Evolutionary conservation across 345 rosid genomes (phyloP).

Genomic region (Kandelia obovata): DNA sequence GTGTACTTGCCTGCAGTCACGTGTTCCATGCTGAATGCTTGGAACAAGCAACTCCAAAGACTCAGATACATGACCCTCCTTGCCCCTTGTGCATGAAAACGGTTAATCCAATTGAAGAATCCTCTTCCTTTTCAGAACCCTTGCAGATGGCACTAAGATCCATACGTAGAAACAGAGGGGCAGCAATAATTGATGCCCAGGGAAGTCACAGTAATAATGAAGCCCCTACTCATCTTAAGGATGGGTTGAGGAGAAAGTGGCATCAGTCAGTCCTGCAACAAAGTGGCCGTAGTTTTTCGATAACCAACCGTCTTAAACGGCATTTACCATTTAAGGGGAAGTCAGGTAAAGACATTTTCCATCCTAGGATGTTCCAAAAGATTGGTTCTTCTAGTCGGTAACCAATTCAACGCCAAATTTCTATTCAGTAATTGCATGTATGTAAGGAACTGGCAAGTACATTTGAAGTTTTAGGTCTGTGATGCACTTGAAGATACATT

Average conservation of each 20-base stretch:
- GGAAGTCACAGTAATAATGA: conserved; percentile 25
- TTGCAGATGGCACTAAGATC: conserved; percentile 65
- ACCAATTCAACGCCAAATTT: conserved; percentile 16
- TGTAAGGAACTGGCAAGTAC: conserved; percentile 21
- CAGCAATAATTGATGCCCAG: conserved; percentile 39
- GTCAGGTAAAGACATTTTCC: conserved; percentile 27
- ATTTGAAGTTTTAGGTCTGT: conserved; percentile 16
- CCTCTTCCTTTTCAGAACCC: conserved; percentile 50
- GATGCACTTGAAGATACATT: conserved; percentile 6
- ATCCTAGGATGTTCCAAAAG: conserved; percentile 31
- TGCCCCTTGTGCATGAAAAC: conserved; percentile 65
- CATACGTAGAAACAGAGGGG: conserved; percentile 50
- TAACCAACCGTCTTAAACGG: conserved; percentile 42
- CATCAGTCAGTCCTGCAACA: conserved; percentile 16
- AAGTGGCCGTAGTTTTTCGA: conserved; percentile 38
- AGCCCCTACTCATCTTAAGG: conserved; percentile 29
- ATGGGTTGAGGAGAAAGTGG: conserved; percentile 43
- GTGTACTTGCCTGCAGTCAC: conserved; percentile 77
- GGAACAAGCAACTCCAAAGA: conserved; percentile 69
- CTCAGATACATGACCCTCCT: conserved; percentile 65
- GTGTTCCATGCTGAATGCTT: conserved; percentile 89
- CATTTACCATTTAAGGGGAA: conserved; percentile 40
- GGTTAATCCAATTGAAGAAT: conserved; percentile 41
- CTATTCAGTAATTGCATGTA: conserved; percentile 21
- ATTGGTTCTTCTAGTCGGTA: conserved; percentile 30